Conservation (phyloP, 495 filamentous ascomycete species). For the Xeromyces bisporus region DNA sequence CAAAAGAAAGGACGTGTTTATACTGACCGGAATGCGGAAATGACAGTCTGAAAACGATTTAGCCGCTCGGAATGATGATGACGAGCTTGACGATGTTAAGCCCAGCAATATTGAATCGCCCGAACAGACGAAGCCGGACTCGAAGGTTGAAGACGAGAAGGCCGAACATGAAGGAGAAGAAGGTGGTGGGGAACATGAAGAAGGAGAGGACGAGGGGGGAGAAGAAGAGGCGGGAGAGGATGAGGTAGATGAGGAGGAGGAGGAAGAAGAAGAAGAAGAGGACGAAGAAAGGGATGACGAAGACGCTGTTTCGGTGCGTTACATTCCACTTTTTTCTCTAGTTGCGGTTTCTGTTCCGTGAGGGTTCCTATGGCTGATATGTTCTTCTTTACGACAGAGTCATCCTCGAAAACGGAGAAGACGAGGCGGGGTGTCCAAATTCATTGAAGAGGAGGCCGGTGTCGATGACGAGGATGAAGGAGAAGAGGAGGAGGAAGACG, state of each 20-base stretch:
- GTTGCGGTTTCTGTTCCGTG: not conserved
- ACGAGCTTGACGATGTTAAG: slow-evolving; percentile 31
- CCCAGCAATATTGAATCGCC: slow-evolving; percentile 1
- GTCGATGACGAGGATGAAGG: slow-evolving; percentile 91
- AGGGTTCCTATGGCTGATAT: slow-evolving; percentile 2
- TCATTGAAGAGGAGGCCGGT: slow-evolving; percentile 93
- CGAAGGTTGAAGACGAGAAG: slow-evolving; percentile 18
- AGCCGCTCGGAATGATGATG: slow-evolving; percentile 31
- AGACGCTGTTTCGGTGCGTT: slow-evolving; percentile 39
- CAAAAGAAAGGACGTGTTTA: too few species aligned
- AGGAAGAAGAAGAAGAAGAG: slow-evolving; percentile 31
- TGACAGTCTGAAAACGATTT: slow-evolving; percentile 26
- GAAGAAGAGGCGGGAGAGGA: slow-evolving; percentile 20
- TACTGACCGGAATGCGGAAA: too few species aligned
- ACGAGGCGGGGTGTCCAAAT: slow-evolving; percentile 50
- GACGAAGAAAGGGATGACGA: slow-evolving; percentile 43
- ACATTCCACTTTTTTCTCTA: not conserved
- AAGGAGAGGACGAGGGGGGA: slow-evolving; percentile 14
- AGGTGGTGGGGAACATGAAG: slow-evolving; percentile 28
- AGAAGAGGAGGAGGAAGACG: slow-evolving; percentile 78
- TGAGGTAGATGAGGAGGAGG: slow-evolving; percentile 33
- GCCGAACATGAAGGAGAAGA: slow-evolving; percentile 30
- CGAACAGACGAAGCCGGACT: not conserved
- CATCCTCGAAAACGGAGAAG: slow-evolving; percentile 64
- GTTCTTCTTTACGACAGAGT: slow-evolving; percentile 26